A percentile compares a stretch with the other conserved stretches of the same genome.
phyloP scores from a whole-genome alignment of 2,329 filamentous ascomycete genomes.

The Akanthomyces dipterigenus region DNA sequence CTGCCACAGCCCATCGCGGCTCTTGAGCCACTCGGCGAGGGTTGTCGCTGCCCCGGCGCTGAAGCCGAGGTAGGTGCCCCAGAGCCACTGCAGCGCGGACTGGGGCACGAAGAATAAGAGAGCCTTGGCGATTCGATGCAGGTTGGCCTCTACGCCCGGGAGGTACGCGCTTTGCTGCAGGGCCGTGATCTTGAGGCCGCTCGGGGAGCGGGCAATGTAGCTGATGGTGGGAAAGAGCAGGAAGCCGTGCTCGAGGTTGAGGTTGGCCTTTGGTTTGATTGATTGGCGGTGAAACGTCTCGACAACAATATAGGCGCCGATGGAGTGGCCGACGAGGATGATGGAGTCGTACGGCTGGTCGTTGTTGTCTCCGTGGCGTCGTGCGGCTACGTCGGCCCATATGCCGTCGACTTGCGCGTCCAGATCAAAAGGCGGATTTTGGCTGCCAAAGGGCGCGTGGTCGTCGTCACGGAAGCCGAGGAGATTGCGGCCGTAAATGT shows the following conservation, averaged over 20 bases:
- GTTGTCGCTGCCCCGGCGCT: conserved; percentile 40
- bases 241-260: conserved; percentile 46
- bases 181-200: conserved; percentile 39
- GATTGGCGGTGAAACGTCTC: conserved; percentile 57
- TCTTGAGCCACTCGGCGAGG: conserved; percentile 48
- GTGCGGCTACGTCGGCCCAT: conserved; percentile 30
- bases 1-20: conserved; percentile 52
- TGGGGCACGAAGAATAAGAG: conserved; percentile 37
- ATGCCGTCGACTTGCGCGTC: conserved; percentile 45
- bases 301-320: conserved; percentile 65
- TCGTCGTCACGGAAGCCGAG: conserved; percentile 51
- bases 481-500: conserved; percentile 53
- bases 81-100: conserved; percentile 34
- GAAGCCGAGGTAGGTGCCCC: conserved; percentile 39
- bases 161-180: conserved; percentile 27
- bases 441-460: conserved; percentile 37
- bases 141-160: conserved; percentile 33
- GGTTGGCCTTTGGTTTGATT: conserved; percentile 29
- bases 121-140: conserved; percentile 33
- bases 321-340: conserved; percentile 66
- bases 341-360: conserved; percentile 45
- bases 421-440: conserved; percentile 42
- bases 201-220: conserved; percentile 59
- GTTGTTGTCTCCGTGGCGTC: conserved; percentile 18
- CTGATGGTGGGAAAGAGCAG: conserved; percentile 69